phyloP scores from a whole-genome alignment of 106 monocot species.

The Ottelia alismoides region DNA sequence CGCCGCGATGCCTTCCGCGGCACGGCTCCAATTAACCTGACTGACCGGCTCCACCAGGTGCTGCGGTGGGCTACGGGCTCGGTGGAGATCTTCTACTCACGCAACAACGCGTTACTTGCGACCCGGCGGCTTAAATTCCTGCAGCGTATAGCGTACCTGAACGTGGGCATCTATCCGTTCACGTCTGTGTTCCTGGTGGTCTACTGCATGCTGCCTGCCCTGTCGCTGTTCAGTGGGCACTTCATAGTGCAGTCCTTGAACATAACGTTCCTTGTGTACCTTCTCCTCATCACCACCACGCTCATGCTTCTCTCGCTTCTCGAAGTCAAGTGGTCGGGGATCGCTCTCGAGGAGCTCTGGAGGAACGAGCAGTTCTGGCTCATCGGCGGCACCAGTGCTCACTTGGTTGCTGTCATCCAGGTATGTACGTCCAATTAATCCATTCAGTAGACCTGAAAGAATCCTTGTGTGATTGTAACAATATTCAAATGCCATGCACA shows the following conservation, averaged over 20 bases:
- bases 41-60: slow-evolving; percentile 27
- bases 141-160: slow-evolving; percentile 18
- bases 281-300: slow-evolving; percentile 14
- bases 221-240: slow-evolving; percentile 20
- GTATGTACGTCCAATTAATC: no score
- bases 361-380: slow-evolving; percentile 32
- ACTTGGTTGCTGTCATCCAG: slow-evolving; percentile 19
- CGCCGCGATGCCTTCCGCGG: slow-evolving; percentile 25
- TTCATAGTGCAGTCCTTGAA: slow-evolving; percentile 27
- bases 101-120: slow-evolving; percentile 19
- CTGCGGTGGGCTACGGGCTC: slow-evolving; percentile 26
- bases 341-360: slow-evolving; percentile 25
- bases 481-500: no score
- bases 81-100: slow-evolving; percentile 27
- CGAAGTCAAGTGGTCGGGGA: slow-evolving; percentile 24
- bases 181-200: slow-evolving; percentile 22
- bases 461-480: no score
- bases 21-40: slow-evolving; percentile 25
- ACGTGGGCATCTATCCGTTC: slow-evolving; percentile 26
- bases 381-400: slow-evolving; percentile 28
- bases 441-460: no score
- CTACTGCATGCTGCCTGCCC: slow-evolving; percentile 21
- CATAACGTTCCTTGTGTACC: slow-evolving; percentile 25
- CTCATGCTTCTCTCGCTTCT: slow-evolving; percentile 19
- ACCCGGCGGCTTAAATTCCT: slow-evolving; percentile 20